Base-by-base conservation (phyloP, 2,329 filamentous ascomycete genomes). In the Fusarium verrucosum region DNA sequence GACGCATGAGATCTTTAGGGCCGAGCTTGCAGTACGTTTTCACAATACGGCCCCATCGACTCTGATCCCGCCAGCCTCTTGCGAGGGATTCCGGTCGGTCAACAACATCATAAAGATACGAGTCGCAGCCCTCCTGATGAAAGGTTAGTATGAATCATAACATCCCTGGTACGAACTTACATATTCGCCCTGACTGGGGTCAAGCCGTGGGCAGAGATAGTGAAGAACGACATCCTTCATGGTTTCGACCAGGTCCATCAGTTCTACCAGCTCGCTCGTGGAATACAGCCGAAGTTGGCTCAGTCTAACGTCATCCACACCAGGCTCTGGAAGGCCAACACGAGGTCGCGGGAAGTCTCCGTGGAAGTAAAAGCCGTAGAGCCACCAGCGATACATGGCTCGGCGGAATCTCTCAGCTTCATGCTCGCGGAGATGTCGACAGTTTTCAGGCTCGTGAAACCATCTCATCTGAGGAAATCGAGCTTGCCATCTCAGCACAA, bases 321-420 rank as follows among this genome's bases (percentile, higher is more conserved):
- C 75, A 11, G 78, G 75, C 57, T 78, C 77, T 1, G 78, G 78
- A 40, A 77, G 72, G 3, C 76, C 77, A 36, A 73, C 52, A 10
- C 75, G 74, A 5, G 78, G 78, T 23, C 75, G 72, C 10, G 74
- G 77, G 32, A 75, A 73, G 28, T 79, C 78, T 11, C 79, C 79
- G 42, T 86, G 83, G 57, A 85, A 85, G 58, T 83, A 81, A 30
- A 79, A 78, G 8, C 82, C 77, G 61, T 83, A 86, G 5, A 84
- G 75, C 83, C 83, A 85, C 83, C 83, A 87, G 28, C 77, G 74
- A 46, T 83, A 84, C 26, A 86, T 71, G 1, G 82, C 83, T 59
- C 78, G 77, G 7, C 84, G 80, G 46, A 85, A 76, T 43, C 83
- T 79, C n/a, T 72, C 62, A 25, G 76, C 75, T 66, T 87, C 84